phyloP scores from a whole-genome alignment of 2,329 filamentous ascomycete species.

The Arachnomyces sp. region DNA sequence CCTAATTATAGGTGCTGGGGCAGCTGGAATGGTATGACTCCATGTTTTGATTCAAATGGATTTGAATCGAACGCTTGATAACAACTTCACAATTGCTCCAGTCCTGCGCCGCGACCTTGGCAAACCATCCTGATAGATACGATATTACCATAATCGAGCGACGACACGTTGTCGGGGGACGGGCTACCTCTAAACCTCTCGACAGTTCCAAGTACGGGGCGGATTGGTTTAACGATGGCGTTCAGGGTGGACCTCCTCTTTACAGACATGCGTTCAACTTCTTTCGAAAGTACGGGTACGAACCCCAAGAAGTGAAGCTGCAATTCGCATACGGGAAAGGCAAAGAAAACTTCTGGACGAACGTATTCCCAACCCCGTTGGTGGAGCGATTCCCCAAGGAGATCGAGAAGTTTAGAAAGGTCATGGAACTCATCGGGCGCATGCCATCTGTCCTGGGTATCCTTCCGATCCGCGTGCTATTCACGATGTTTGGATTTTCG shows the following conservation, averaged over 20 bases:
- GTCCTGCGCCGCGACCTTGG: conserved; percentile 61
- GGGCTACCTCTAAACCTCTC: conserved; percentile 52
- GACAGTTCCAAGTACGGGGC: conserved; percentile 51
- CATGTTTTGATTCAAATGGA: conserved; percentile 1
- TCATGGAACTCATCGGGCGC: conserved; percentile 49
- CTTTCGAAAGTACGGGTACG: conserved; percentile 50
- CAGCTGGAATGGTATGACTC: conserved; percentile 50
- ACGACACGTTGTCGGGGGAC: conserved; percentile 52
- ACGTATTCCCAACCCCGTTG: conserved; percentile 52
- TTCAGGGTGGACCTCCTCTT: conserved; percentile 54
- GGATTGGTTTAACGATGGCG: conserved; percentile 55
- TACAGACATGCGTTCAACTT: conserved; percentile 58
- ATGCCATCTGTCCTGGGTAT: conserved; percentile 51
- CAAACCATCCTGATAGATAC: conserved; percentile 59
- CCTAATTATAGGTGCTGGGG: conserved; percentile 55
- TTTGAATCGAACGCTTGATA: not conserved
- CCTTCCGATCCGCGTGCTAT: conserved; percentile 54
- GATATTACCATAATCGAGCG: conserved; percentile 57
- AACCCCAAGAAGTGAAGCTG: conserved; percentile 51
- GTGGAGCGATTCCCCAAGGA: conserved; percentile 49
- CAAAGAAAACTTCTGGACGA: conserved; percentile 52
- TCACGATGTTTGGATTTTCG: conserved; percentile 62
- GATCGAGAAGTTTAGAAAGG: conserved; percentile 47
- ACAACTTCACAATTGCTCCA: conserved; percentile 20
- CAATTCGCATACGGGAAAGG: conserved; percentile 56